Conservation (phyloP, 2,329 filamentous ascomycete species). For the Ascochyta viciae-villosae region DNA sequence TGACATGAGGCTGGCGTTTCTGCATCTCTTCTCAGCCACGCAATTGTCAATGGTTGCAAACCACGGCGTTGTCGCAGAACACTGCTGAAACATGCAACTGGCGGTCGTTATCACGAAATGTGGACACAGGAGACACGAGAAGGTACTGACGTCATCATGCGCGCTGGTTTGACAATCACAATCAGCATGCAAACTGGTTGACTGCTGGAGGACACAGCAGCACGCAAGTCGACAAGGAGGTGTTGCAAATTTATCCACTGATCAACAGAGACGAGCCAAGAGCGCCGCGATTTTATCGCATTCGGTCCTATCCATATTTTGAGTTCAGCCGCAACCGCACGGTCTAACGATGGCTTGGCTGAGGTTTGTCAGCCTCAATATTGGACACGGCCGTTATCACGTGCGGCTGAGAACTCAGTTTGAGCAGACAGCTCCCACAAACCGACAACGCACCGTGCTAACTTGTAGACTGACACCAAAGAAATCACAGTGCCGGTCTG, state of each 20-base stretch:
- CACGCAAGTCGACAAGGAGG: slow-evolving; percentile 3
- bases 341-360: slow-evolving; percentile 1
- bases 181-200: background rate
- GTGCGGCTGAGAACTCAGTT: background rate
- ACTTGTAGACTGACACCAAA: background rate
- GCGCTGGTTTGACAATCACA: background rate
- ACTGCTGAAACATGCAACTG: slow-evolving; percentile 2
- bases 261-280: slow-evolving; percentile 1
- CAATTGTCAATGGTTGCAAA: background rate
- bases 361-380: slow-evolving; percentile 2
- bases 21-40: slow-evolving; percentile 3
- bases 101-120: background rate
- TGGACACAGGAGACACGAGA: background rate
- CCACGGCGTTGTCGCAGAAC: slow-evolving; percentile 2
- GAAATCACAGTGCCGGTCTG: too few species aligned
- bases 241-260: slow-evolving; percentile 4
- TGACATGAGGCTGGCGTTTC: slow-evolving; percentile 11
- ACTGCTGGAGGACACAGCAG: background rate
- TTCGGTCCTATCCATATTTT: slow-evolving; percentile 8
- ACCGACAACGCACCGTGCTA: background rate
- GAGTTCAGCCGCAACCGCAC: slow-evolving; percentile 16
- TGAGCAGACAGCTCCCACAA: background rate
- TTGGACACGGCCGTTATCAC: background rate
- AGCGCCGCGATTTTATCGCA: background rate
- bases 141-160: slow-evolving; percentile 10